phyloP scores from a whole-genome alignment of 2,329 filamentous ascomycete genomes.

The Lecanicillium sp. region DNA sequence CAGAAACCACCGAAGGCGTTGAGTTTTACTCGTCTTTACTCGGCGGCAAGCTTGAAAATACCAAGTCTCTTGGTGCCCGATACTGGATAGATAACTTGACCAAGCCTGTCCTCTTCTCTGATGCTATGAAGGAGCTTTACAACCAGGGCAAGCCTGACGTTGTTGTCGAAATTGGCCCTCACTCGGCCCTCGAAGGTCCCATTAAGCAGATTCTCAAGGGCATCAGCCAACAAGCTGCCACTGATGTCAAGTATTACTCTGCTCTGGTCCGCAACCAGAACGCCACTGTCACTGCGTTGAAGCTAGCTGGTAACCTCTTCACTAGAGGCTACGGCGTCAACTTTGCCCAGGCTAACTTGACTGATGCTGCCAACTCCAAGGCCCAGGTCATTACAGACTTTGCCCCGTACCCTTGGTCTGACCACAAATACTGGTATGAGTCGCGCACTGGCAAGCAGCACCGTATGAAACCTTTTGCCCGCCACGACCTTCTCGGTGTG shows the following conservation, averaged over 20 bases:
- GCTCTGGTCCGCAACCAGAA: constrained; percentile 44
- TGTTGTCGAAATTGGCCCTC: constrained; percentile 41
- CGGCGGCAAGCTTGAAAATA: constrained; percentile 29
- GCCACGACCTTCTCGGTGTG: constrained; percentile 39
- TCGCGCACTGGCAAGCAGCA: constrained; percentile 33
- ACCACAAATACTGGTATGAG: constrained; percentile 39
- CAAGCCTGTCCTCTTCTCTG: constrained; percentile 34
- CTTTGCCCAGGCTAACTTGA: constrained; percentile 37
- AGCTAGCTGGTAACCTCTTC: constrained; percentile 36
- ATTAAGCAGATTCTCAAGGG: constrained; percentile 41
- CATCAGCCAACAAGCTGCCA: constrained; percentile 29
- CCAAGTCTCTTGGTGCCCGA: constrained; percentile 23
- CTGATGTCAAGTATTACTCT: constrained; percentile 33
- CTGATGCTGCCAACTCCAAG: constrained; percentile 6
- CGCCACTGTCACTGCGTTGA: constrained; percentile 34
- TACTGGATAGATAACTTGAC: constrained; percentile 40
- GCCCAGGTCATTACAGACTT: constrained; percentile 31
- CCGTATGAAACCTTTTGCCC: constrained; percentile 28
- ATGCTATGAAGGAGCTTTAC: constrained; percentile 22
- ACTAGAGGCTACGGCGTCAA: constrained; percentile 34
- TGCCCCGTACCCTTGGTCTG: constrained; percentile 39
- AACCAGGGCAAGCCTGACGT: constrained; percentile 14
- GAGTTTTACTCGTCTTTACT: constrained; percentile 38
- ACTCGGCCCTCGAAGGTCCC: constrained; percentile 39
- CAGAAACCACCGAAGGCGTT: constrained; percentile 22